A percentile compares a stretch with the other conserved stretches of the same genome.
These are phyloP conservation scores for Diaporthe citri DNA, from an alignment of 2,329 filamentous ascomycete species.

Conservation along the genomic window DNA sequence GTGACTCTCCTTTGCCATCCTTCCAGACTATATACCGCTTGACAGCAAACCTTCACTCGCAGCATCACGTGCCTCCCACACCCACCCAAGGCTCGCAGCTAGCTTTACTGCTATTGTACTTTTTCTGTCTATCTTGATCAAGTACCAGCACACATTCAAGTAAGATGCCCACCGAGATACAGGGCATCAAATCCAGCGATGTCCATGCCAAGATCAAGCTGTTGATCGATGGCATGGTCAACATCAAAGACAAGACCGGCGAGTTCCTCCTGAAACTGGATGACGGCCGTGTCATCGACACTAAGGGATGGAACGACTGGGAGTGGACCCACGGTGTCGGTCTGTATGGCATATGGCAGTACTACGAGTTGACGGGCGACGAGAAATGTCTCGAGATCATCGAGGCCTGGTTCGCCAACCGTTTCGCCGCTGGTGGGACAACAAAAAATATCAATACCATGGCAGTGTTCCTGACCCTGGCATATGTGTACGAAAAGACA, in stretches of 20 bases:
- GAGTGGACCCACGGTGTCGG: conserved; percentile 87
- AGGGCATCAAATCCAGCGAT: conserved; percentile 61
- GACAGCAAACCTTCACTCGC: background rate
- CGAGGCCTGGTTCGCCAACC: conserved; percentile 78
- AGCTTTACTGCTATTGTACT: background rate
- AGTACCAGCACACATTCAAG: background rate
- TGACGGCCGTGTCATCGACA: conserved; percentile 83
- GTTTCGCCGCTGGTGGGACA: conserved; percentile 77
- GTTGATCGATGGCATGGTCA: conserved; percentile 80
- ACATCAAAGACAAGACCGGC: conserved; percentile 81
- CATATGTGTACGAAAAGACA: conserved; percentile 82
- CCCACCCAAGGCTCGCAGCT: background rate
- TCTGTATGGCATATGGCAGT: conserved; percentile 85
- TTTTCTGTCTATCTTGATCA: background rate
- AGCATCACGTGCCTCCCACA: background rate
- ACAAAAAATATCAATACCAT: conserved; percentile 92
- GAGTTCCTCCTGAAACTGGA: conserved; percentile 78
- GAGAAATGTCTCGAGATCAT: conserved; percentile 73
- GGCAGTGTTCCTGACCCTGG: conserved; percentile 81
- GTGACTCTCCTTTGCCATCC: background rate
- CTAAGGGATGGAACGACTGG: conserved; percentile 87
- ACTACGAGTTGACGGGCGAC: conserved; percentile 79
- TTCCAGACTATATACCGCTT: background rate
- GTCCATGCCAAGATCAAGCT: conserved; percentile 70
- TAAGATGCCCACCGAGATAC: conserved; percentile 56